Evolutionary conservation across 2,329 filamentous ascomycete genomes (phyloP).

Genomic region (Aspergillus ruber): DNA sequence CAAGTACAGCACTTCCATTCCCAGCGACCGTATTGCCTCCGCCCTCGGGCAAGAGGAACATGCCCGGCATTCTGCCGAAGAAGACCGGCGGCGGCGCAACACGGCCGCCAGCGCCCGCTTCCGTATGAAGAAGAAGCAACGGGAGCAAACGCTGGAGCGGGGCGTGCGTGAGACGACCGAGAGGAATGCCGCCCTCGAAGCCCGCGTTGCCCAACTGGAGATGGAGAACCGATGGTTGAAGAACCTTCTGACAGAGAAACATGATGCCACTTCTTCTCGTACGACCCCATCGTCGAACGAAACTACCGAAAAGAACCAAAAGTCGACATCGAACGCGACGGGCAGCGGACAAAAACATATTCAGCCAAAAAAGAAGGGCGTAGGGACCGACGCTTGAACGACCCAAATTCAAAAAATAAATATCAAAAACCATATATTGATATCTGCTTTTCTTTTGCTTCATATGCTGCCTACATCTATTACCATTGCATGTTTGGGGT

Average conservation of each 20-base stretch:
- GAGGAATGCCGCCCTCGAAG: slow-evolving; percentile 67
- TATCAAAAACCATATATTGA: not conserved
- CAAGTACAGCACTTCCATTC: slow-evolving; percentile 35
- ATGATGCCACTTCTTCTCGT: slow-evolving; percentile 38
- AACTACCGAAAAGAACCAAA: slow-evolving; percentile 14
- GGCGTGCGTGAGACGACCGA: slow-evolving; percentile 77
- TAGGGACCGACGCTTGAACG: slow-evolving; percentile 22
- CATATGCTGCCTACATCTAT: too few species aligned
- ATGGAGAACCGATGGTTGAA: slow-evolving; percentile 78
- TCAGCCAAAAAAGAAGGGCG: slow-evolving; percentile 35
- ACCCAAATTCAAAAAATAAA: slow-evolving; percentile 8
- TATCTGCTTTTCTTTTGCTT: not conserved
- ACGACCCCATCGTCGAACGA: slow-evolving; percentile 19
- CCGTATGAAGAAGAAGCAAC: slow-evolving; percentile 93
- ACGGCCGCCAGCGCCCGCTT: slow-evolving; percentile 84
- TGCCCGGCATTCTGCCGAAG: slow-evolving; percentile 69
- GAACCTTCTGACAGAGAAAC: slow-evolving; percentile 75
- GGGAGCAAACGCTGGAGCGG: slow-evolving; percentile 76
- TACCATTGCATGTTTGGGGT: too few species aligned
- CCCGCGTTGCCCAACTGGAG: slow-evolving; percentile 68
- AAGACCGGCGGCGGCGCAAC: slow-evolving; percentile 84
- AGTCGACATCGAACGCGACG: slow-evolving; percentile 9
- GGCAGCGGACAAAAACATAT: slow-evolving; percentile 31
- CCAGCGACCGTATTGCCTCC: slow-evolving; percentile 35
- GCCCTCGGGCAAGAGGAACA: slow-evolving; percentile 61